Evolutionary conservation across 2,329 filamentous ascomycete genomes (phyloP).

Genomic region (Ascochyta lentis): DNA sequence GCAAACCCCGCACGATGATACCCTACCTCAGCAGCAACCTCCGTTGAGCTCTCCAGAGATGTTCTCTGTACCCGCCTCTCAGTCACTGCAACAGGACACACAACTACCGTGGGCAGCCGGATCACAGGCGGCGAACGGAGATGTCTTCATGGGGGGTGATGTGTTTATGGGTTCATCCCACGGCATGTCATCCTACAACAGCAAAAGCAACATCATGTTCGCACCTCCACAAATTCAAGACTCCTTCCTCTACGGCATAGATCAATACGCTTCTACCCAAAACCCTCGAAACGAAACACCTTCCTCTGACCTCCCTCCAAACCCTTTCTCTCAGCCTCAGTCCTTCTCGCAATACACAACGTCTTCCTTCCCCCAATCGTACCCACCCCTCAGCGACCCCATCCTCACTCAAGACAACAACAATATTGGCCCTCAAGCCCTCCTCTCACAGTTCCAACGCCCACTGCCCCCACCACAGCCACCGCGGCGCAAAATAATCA

Average conservation of each 20-base stretch:
- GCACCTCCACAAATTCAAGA: constrained; percentile 40
- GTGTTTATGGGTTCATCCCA: constrained; percentile 24
- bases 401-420: constrained; percentile 20
- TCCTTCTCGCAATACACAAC: constrained; percentile 28
- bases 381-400: constrained; percentile 41
- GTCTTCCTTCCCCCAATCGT: constrained; percentile 33
- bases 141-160: constrained; percentile 32
- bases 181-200: constrained; percentile 31
- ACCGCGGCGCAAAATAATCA: constrained; percentile 49
- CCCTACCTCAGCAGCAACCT: constrained; percentile 17
- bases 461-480: constrained; percentile 26
- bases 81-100: constrained; percentile 22
- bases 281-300: constrained; percentile 25
- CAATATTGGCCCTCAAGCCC: constrained; percentile 26
- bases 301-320: constrained; percentile 30
- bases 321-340: constrained; percentile 33
- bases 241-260: constrained; percentile 48
- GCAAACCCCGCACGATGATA: constrained; percentile 7
- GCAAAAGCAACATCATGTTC: constrained; percentile 41
- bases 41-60: constrained; percentile 21
- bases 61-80: constrained; percentile 23
- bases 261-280: constrained; percentile 40
- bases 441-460: constrained; percentile 33
- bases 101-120: constrained; percentile 30
- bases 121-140: constrained; percentile 31